Percentiles rank a stretch among this genome's conserved stretches.
These are phyloP conservation scores for Fusarium redolens DNA, from an alignment of 2,329 filamentous ascomycete genomes.

Conservation along the genomic window DNA sequence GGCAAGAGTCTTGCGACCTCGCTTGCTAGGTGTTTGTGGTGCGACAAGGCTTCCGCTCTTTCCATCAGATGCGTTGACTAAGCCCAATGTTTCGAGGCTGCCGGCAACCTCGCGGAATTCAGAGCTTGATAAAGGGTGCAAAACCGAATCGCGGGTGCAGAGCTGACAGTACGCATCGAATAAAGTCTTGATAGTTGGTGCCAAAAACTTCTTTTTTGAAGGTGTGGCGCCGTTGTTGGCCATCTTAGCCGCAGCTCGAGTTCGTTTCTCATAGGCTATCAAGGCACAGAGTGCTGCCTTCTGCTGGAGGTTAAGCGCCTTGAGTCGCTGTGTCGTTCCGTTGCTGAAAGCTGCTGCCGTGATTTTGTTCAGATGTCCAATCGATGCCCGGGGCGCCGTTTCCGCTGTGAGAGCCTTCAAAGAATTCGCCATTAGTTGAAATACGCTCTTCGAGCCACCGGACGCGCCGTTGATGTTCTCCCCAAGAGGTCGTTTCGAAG, in stretches of 20 bases:
- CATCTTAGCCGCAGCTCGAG: conserved; percentile 61
- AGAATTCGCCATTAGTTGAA: conserved; percentile 63
- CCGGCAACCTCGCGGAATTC: conserved; percentile 95
- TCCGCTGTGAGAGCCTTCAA: conserved; percentile 74
- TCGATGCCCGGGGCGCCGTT: conserved; percentile 87
- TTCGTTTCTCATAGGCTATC: conserved; percentile 84
- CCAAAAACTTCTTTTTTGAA: conserved; percentile 69
- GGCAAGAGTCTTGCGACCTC: conserved; percentile 67
- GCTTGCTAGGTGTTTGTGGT: conserved; percentile 77
- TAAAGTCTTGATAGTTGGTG: conserved; percentile 84
- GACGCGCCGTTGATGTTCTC: conserved; percentile 80
- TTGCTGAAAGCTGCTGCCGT: conserved; percentile 92
- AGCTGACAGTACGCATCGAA: conserved; percentile 86
- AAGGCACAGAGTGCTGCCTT: conserved; percentile 94
- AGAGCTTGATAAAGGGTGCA: conserved; percentile 88
- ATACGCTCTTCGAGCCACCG: conserved; percentile 55
- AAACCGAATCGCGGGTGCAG: conserved; percentile 87
- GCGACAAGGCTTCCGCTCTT: conserved; percentile 75
- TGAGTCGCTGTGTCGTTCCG: conserved; percentile 84
- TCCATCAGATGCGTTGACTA: conserved; percentile 77
- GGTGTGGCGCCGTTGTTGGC: conserved; percentile 61
- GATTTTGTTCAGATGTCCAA: conserved; percentile 91
- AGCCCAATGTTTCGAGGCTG: conserved; percentile 86
- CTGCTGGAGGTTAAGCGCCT: conserved; percentile 92
- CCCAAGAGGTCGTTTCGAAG: conserved; percentile 80